phyloP scores from a whole-genome alignment of 305 asterid genomes.

The Solanum chacoense region DNA sequence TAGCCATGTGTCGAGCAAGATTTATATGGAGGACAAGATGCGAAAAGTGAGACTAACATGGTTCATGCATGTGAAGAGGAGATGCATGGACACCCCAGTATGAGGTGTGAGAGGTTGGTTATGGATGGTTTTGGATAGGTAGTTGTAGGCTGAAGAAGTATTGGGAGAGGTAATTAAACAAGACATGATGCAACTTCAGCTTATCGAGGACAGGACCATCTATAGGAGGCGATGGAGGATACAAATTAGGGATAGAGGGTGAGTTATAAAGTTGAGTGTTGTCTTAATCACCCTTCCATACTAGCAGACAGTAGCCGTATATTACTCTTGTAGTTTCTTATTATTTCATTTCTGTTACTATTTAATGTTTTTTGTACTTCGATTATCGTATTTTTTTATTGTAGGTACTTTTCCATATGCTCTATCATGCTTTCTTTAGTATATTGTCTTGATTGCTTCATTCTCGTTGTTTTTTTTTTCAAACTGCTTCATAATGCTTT shows the following conservation, averaged over 20 bases:
- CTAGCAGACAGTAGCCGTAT: not conserved
- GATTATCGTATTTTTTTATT: not conserved
- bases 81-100: not conserved
- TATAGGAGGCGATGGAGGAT: not conserved
- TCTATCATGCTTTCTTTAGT: not conserved
- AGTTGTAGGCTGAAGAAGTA: not conserved
- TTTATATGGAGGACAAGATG: not conserved
- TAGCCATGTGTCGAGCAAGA: not conserved
- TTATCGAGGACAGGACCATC: not conserved
- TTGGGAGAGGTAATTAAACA: not conserved
- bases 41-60: not conserved
- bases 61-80: not conserved
- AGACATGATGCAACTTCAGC: not conserved
- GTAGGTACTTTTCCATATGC: not conserved
- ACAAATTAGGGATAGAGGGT: not conserved
- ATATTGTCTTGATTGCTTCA: not conserved
- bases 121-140: not conserved
- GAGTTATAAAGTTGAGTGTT: not conserved
- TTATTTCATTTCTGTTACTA: not conserved
- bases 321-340: not conserved
- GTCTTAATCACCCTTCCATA: not conserved
- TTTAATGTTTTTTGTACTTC: not conserved
- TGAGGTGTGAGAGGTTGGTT: not conserved
- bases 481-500: not conserved
- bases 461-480: not conserved